Percentiles rank a stretch among this genome's conserved stretches.
Conservation (phyloP, 2,329 filamentous ascomycete species). For the Aspergillus melleus region DNA sequence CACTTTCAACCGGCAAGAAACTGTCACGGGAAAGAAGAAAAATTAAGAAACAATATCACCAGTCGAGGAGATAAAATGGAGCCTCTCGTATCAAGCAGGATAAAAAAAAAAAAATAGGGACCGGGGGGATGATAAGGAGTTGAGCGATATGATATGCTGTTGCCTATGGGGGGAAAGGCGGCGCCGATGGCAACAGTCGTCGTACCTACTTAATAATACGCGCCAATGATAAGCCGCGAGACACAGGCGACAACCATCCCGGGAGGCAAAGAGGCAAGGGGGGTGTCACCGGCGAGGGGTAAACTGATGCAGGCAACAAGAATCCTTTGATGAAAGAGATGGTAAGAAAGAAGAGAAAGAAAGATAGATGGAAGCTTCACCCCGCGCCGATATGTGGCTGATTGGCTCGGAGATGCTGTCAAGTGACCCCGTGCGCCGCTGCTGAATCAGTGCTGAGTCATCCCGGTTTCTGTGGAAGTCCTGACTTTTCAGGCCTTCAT, state of each 20-base stretch:
- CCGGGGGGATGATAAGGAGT: slow-evolving; percentile 3
- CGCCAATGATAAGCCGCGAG: slow-evolving; percentile 8
- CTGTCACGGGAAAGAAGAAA: background rate
- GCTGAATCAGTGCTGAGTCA: background rate
- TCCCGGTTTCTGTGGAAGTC: background rate
- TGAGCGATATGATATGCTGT: slow-evolving; percentile 8
- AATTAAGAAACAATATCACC: background rate
- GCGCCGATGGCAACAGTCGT: background rate
- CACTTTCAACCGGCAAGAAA: background rate
- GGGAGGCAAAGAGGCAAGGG: no score
- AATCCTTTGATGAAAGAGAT: background rate
- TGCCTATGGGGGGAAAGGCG: slow-evolving; percentile 12
- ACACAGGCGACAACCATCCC: background rate
- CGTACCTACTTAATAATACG: background rate
- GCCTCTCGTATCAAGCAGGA: background rate
- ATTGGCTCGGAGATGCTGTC: background rate
- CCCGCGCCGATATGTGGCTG: background rate
- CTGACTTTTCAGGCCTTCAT: background rate
- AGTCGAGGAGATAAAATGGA: background rate
- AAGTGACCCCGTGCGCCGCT: background rate
- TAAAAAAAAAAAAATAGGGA: slow-evolving; percentile 1
- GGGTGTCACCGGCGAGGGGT: background rate
- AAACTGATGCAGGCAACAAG: slow-evolving; percentile 2
- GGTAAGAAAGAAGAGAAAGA: slow-evolving; percentile 13
- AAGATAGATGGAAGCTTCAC: background rate